These are phyloP conservation scores for Ceratobasidium sp. DNA, from an alignment of 1,284 basidiomycete species.

Conservation along the genomic window DNA sequence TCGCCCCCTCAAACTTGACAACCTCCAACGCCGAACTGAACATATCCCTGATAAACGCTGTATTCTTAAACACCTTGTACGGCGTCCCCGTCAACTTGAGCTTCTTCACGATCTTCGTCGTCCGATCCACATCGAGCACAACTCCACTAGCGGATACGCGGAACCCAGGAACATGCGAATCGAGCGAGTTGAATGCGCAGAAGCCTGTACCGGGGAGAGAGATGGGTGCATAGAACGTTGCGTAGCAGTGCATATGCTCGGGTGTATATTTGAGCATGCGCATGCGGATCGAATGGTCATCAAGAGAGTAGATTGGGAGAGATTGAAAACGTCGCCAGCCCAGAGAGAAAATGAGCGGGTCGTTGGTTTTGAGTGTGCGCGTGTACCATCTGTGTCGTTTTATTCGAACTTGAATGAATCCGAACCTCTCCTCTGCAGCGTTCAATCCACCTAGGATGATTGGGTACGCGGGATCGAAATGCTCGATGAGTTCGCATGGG, in stretches of 20 bases:
- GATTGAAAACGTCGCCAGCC: slow-evolving; percentile 98
- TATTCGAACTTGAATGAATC: slow-evolving; percentile 94
- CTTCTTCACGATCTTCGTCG: slow-evolving; percentile 98
- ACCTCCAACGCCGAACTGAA: slow-evolving; percentile 94
- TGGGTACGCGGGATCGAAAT: slow-evolving; percentile 94
- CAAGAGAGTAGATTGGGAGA: slow-evolving; percentile 94
- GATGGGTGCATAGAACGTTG: slow-evolving; percentile 95
- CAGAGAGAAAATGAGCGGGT: slow-evolving; percentile 94
- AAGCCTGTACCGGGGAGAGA: slow-evolving; percentile 96
- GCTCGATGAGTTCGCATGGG: slow-evolving; percentile 92
- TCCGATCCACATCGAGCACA: slow-evolving; percentile 92
- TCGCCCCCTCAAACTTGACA: slow-evolving; percentile 98
- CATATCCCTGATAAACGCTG: slow-evolving; percentile 99
- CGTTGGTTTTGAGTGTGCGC: slow-evolving; percentile 95
- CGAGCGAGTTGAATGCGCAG: slow-evolving; percentile 94
- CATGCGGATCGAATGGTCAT: slow-evolving; percentile 97
- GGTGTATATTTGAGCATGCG: slow-evolving; percentile 99
- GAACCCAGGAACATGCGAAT: slow-evolving; percentile 79
- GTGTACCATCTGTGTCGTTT: slow-evolving; percentile 97
- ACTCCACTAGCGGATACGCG: slow-evolving; percentile 95
- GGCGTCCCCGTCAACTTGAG: slow-evolving; percentile 96
- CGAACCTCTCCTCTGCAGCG: slow-evolving; percentile 91
- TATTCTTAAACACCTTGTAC: slow-evolving; percentile 99
- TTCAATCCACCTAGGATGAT: slow-evolving; percentile 95
- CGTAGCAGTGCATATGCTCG: slow-evolving; percentile 99